Conservation (phyloP, 257 asterid genomes). For the Ilex asprella region DNA sequence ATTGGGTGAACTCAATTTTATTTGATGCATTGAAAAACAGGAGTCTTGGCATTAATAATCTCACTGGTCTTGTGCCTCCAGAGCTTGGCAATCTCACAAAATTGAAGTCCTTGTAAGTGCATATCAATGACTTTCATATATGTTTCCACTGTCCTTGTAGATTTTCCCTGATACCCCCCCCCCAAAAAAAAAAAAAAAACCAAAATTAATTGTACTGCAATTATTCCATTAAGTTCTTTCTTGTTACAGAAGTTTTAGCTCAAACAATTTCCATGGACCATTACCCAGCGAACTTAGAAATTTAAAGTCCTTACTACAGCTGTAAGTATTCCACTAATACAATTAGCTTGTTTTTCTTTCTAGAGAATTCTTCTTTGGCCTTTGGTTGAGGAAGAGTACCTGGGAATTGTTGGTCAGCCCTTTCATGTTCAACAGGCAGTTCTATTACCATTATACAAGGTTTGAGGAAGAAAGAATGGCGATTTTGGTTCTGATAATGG, state of each 20-base stretch:
- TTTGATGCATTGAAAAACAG: constrained; percentile 14
- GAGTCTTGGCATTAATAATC: constrained; percentile 54
- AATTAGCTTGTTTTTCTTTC: not conserved
- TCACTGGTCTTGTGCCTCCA: constrained; percentile 48
- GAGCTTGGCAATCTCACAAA: constrained; percentile 49
- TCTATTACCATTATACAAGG: no score
- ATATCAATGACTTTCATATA: not conserved
- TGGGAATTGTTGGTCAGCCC: no score
- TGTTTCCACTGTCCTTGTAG: not conserved
- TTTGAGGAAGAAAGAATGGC: no score
- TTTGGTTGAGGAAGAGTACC: no score
- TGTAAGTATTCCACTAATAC: constrained; percentile 24
- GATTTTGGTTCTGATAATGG: no score
- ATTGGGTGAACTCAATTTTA: no score
- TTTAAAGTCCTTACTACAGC: constrained; percentile 39
- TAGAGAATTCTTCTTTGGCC: not conserved
- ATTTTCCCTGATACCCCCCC: not conserved
- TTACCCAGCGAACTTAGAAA: constrained; percentile 44
- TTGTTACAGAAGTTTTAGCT: constrained; percentile 45
- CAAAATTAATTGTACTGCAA: not conserved
- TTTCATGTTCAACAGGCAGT: no score
- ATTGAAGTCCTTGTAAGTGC: constrained; percentile 37
- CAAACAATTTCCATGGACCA: constrained; percentile 47
- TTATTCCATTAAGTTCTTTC: not conserved
- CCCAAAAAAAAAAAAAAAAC: no score